Base-by-base conservation (phyloP, 2,329 filamentous ascomycete species). In the Chrysoporthe austroafricana region DNA sequence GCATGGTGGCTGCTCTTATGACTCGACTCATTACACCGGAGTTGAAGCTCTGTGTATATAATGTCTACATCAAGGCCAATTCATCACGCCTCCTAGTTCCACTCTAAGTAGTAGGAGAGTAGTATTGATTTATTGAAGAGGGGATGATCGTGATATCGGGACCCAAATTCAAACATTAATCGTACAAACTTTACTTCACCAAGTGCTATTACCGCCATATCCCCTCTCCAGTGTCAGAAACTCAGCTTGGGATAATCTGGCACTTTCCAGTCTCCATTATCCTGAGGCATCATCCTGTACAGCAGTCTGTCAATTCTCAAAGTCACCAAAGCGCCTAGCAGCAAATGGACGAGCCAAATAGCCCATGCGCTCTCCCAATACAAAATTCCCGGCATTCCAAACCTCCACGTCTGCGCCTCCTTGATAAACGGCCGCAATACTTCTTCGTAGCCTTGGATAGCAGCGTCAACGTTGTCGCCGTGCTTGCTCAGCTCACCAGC, bases 401-500 rank as follows among this genome's bases (percentile, higher is more conserved):
- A 43, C 3, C 34, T n/a, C 6, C 39, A n/a, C 2, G 26, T 64
- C 52, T 64, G 52, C 6, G 42, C 50, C 54, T 64, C 63, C 18
- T 59, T 26, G 32, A 64, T 16, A 11, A 64, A 64, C 18, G 63
- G 63, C 36, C 63, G 14, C 36, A 48, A 36, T 4, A 43, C 50
- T 16, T 59, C n/a, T 11, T 64, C 50, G 43, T 59, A 64, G n/a
- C 21, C 6, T 18, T 64, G 11, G 7, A 64, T 39, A 5, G 63
- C 63, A 39, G 42, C 26, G 13, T n/a, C 42, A 3, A 66, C 18
- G 43, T 63, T 21, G 13, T 52, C 34, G 0, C 9, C 43, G 36
- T 42, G 58, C 34, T 39, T 21, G 18, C 11, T 8, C 18, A 67
- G 14, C 63, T 79, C 78, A 4, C 77, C 77, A 1, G 79, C 78